Evolutionary conservation across 2,329 filamentous ascomycete species (phyloP), one percentile per base, ranked within the genome.

Genomic region (Neofusicoccum laricinum): DNA sequence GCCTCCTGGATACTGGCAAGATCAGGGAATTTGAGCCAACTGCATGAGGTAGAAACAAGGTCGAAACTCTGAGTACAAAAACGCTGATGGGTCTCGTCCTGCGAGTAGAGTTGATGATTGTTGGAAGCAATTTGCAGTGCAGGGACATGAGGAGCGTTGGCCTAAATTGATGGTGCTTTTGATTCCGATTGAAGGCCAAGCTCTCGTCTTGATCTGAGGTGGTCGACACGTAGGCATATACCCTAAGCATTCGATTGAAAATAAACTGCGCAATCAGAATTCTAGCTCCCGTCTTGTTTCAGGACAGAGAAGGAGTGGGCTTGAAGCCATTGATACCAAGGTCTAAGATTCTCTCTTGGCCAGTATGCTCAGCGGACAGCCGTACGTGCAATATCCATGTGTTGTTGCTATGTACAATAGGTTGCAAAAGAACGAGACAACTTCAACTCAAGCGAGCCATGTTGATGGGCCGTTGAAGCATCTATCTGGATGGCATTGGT

Each of bases 1-100:
- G 72, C 68, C 25, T 68, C 69, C 36, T 78, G 76, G 76, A 73
- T 78, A 58, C 61, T 76, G 45, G 70, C 71, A 32, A 72, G 74
- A 36, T 73, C 71, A 15, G 70, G 68, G 14, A 73, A 76, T 3
- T 66, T 73, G 3, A 73, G 19, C 36, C 43, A 21, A 34, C n/a
- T 72, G 41, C 68, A 73, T 19, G 69, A 59, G 1, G 73, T 73
- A 43, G 70, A 66, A 19, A 68, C 69, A 8, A 76, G 73, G 66
- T 67, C 76, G 43, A 77, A 73, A 69, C 70, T 78, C 19, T 77
- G 61, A 67, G 38, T 59, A 15, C 36, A 48, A 45, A 36, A 34
- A 41, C 41, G 41, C 41, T 59, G 55, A 36, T 48, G 41, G 30
- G 10, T 48, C 14, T 14, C 30, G 41, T 12, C 36, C n/a, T 34